Evolutionary conservation across 768 basidiomycete genomes (phyloP).

Genomic region (Suillus brevipes): DNA sequence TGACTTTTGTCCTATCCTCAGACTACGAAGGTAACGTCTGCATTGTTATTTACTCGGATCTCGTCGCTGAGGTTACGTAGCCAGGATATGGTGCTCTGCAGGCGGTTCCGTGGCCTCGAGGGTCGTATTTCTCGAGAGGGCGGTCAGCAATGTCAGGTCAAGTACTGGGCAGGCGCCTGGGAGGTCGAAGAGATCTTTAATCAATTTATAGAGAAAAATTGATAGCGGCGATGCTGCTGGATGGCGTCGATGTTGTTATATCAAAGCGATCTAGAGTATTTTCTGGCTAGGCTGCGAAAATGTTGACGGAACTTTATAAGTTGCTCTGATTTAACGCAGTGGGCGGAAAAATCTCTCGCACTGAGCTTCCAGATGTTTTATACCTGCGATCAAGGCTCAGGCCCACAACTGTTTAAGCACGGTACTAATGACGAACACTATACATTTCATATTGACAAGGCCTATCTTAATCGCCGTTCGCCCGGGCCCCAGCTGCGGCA

Average conservation of each 20-base stretch:
- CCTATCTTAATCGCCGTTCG: background rate
- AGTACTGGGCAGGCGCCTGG: slow-evolving; percentile 95
- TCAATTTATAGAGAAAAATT: slow-evolving; percentile 5
- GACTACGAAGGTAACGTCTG: slow-evolving; percentile 63
- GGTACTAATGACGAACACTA: background rate
- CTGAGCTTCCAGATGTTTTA: background rate
- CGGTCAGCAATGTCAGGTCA: slow-evolving; percentile 71
- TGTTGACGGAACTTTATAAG: background rate
- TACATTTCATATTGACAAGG: background rate
- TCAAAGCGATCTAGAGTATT: background rate
- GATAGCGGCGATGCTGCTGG: background rate
- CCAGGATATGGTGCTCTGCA: slow-evolving; percentile 81
- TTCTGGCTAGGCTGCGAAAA: background rate
- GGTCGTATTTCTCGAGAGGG: slow-evolving; percentile 77
- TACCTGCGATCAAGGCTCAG: background rate
- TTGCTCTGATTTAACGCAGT: background rate
- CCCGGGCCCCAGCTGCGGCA: background rate
- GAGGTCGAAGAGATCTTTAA: slow-evolving; percentile 86
- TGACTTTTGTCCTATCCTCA: slow-evolving; percentile 91
- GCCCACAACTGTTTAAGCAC: background rate
- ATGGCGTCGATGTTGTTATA: background rate
- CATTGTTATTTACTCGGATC: background rate
- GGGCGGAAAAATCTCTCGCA: background rate
- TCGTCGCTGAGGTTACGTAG: slow-evolving; percentile 38
- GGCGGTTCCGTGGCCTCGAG: slow-evolving; percentile 76